Percentiles rank a stretch among this genome's conserved stretches.
phyloP scores from a whole-genome alignment of 2,329 filamentous ascomycete genomes.

The Aphanocladium album region DNA sequence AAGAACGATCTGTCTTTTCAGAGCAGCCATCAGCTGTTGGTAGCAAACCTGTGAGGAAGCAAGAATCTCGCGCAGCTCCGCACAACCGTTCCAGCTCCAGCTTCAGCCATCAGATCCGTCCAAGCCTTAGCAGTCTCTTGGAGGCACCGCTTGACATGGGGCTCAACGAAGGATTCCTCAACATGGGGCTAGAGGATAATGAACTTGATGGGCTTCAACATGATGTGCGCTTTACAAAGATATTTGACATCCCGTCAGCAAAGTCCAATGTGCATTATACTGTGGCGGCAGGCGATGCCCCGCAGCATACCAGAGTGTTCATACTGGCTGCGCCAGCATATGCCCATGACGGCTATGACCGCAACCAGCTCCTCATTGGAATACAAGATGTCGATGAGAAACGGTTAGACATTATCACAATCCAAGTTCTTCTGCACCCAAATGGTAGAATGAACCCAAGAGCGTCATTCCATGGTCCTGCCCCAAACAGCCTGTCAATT shows the following conservation, averaged over 20 bases:
- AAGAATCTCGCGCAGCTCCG: slow-evolving; percentile 61
- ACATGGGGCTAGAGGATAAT: slow-evolving; percentile 68
- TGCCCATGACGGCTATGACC: slow-evolving; percentile 47
- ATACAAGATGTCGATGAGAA: slow-evolving; percentile 66
- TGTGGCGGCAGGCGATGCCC: slow-evolving; percentile 46
- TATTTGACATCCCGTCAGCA: slow-evolving; percentile 62
- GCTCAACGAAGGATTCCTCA: slow-evolving; percentile 67
- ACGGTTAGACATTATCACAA: slow-evolving; percentile 60
- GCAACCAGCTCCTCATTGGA: slow-evolving; percentile 57
- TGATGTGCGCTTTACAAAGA: slow-evolving; percentile 66
- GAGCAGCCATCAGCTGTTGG: slow-evolving; percentile 50
- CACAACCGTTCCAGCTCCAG: slow-evolving; percentile 35
- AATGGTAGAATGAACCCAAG: neutral
- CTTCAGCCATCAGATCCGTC: slow-evolving; percentile 42
- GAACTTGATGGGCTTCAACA: slow-evolving; percentile 65
- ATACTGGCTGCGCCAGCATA: slow-evolving; percentile 58
- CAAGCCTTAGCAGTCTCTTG: slow-evolving; percentile 56
- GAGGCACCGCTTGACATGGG: slow-evolving; percentile 65
- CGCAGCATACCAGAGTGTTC: slow-evolving; percentile 58
- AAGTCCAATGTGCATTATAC: slow-evolving; percentile 58
- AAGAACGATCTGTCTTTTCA: slow-evolving; percentile 74
- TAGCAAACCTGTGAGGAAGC: slow-evolving; percentile 49
- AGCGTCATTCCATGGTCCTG: neutral
- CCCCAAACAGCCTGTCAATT: slow-evolving; percentile 11
- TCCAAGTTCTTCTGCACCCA: slow-evolving; percentile 46